Percentiles rank a stretch among this genome's conserved stretches.
Conservation (phyloP, 225 moss, liverwort and hornwort genomes). For the Asterella californica region DNA sequence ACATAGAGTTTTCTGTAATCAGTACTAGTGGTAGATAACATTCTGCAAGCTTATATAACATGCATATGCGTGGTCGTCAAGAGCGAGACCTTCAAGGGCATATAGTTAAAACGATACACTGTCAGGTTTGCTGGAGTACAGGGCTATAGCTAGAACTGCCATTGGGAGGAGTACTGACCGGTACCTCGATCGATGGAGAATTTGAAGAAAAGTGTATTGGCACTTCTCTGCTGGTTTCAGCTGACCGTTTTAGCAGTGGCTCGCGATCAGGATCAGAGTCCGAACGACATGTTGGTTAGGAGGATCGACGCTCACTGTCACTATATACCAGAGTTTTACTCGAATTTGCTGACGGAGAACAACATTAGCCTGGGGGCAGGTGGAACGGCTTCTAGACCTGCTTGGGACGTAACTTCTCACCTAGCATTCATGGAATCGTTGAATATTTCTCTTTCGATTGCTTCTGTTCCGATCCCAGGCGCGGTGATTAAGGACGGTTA, state of each 20-base stretch:
- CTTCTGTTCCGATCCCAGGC: slow-evolving; percentile 17
- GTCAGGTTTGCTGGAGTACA: too few relatives aligned
- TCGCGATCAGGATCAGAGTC: neutral
- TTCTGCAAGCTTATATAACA: too few relatives aligned
- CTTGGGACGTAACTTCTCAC: slow-evolving; percentile 23
- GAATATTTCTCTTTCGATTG: slow-evolving; percentile 10
- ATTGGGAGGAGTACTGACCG: too few relatives aligned
- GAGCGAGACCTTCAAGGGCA: too few relatives aligned
- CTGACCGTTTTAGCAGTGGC: neutral
- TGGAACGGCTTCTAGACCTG: neutral
- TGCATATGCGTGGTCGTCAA: too few relatives aligned
- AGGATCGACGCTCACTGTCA: slow-evolving; percentile 31
- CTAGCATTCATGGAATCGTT: neutral
- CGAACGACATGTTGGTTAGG: too few relatives aligned
- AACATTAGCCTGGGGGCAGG: slow-evolving; percentile 24
- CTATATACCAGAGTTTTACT: slow-evolving; percentile 26
- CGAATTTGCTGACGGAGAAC: neutral
- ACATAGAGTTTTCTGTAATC: too few relatives aligned
- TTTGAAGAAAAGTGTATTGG: neutral
- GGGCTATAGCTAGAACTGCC: too few relatives aligned
- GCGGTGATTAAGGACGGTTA: slow-evolving; percentile 10
- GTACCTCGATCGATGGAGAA: too few relatives aligned
- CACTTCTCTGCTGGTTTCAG: neutral
- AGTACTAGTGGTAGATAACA: too few relatives aligned
- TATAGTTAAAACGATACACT: too few relatives aligned